Evolutionary conservation across 1,284 basidiomycete species (phyloP).

Genomic region (Boletus calvinii): DNA sequence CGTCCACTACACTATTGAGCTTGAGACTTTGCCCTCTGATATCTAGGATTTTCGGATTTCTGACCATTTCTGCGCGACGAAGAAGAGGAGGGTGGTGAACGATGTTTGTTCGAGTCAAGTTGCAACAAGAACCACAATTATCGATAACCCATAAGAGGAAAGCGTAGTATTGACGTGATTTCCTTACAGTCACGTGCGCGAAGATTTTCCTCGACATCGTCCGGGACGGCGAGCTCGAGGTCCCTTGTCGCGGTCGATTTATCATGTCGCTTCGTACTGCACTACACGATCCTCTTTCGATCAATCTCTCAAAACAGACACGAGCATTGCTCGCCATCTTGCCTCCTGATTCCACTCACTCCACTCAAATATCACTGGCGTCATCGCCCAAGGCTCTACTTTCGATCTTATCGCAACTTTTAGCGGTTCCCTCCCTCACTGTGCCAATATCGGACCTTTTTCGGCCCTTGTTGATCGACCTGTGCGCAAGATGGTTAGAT

Average conservation of each 20-base stretch:
- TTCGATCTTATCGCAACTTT: slow-evolving; percentile 47
- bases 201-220: slow-evolving; percentile 11
- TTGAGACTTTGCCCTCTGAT: slow-evolving; percentile 55
- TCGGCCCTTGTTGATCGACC: slow-evolving; percentile 66
- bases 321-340: slow-evolving; percentile 42
- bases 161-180: slow-evolving; percentile 1
- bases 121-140: not conserved
- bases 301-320: slow-evolving; percentile 55
- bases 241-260: not conserved
- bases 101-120: not conserved
- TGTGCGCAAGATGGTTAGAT: slow-evolving; percentile 70
- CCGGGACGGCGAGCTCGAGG: slow-evolving; percentile 1
- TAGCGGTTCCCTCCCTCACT: slow-evolving; percentile 55
- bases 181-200: slow-evolving; percentile 25
- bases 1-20: slow-evolving; percentile 77
- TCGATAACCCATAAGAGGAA: slow-evolving; percentile 25
- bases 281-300: slow-evolving; percentile 43
- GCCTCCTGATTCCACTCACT: slow-evolving; percentile 38
- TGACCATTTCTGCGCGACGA: slow-evolving; percentile 21
- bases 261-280: slow-evolving; percentile 16
- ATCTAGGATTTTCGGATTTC: slow-evolving; percentile 26
- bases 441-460: slow-evolving; percentile 54
- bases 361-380: slow-evolving; percentile 36
- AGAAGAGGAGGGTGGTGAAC: not conserved
- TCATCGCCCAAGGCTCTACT: slow-evolving; percentile 42